These are phyloP conservation scores for Limtongia smithiae DNA, from an alignment of 805 yeast species.

Conservation along the genomic window DNA sequence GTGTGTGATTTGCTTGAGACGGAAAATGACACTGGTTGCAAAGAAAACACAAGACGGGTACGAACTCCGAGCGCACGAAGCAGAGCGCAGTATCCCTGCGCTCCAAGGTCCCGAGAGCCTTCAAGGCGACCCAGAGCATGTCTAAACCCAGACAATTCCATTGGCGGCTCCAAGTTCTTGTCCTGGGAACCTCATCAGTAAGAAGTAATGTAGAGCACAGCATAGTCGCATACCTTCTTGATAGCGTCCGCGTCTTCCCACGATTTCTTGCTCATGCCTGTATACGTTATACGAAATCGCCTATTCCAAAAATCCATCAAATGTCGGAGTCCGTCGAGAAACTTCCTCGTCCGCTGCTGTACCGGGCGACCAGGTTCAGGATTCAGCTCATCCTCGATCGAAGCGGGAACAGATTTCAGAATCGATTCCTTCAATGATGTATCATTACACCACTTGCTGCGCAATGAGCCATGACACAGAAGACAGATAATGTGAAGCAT, in stretches of 20 bases:
- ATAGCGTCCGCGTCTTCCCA: slow-evolving; percentile 48
- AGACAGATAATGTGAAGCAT: slow-evolving; percentile 54
- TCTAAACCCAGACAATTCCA: slow-evolving; percentile 12
- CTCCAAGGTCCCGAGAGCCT: slow-evolving; percentile 76
- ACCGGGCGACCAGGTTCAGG: slow-evolving; percentile 41
- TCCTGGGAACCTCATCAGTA: too few species aligned
- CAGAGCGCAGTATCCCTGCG: slow-evolving; percentile 81
- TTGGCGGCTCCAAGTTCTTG: slow-evolving; percentile 17
- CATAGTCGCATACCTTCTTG: too few species aligned
- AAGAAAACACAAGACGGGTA: slow-evolving; percentile 72
- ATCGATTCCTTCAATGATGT: slow-evolving; percentile 34
- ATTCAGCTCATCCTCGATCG: slow-evolving; percentile 49
- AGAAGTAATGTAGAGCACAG: too few species aligned
- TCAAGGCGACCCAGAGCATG: slow-evolving; percentile 15
- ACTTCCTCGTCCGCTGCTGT: slow-evolving; percentile 53
- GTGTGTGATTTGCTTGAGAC: slow-evolving; percentile 13
- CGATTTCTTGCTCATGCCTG: slow-evolving; percentile 41
- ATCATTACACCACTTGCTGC: slow-evolving; percentile 74
- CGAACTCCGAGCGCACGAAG: slow-evolving; percentile 66
- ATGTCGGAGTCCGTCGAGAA: slow-evolving; percentile 73
- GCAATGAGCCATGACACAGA: slow-evolving; percentile 60
- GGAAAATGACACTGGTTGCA: slow-evolving; percentile 89
- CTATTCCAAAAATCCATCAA: slow-evolving; percentile 60
- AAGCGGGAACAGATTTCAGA: slow-evolving; percentile 47
- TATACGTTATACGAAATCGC: slow-evolving; percentile 48